These are phyloP conservation scores for Solanum bukasovii DNA, from an alignment of 257 asterid species.

Conservation along the genomic window DNA sequence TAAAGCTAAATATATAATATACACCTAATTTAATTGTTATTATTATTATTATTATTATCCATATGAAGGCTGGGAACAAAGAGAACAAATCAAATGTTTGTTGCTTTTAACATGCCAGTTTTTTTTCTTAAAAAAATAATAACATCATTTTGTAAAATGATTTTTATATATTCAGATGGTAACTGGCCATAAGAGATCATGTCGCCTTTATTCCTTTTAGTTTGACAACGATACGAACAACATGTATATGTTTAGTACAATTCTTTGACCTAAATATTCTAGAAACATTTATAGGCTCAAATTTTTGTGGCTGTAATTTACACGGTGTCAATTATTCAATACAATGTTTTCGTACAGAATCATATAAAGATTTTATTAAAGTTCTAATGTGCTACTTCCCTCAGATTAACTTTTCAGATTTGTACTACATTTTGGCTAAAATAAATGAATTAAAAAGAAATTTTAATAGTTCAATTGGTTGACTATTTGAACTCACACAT, in stretches of 20 bases:
- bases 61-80: not conserved
- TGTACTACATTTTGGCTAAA: not conserved
- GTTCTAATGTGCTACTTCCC: not conserved
- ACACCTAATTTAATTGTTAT: not conserved
- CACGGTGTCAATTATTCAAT: not conserved
- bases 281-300: not conserved
- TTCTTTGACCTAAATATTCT: not conserved
- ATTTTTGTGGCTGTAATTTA: not conserved
- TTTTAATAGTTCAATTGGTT: accelerated
- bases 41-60: not conserved
- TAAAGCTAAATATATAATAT: not conserved
- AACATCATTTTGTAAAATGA: not conserved
- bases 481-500: not conserved
- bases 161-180: not conserved
- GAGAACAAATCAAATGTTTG: not conserved
- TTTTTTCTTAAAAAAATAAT: not conserved
- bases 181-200: not conserved
- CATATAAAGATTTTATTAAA: not conserved
- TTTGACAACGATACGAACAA: not conserved
- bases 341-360: not conserved
- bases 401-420: not conserved
- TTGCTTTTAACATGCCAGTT: not conserved
- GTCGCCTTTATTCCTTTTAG: not conserved
- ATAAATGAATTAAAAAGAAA: not conserved
- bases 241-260: not conserved